These are phyloP conservation scores for Phytophthora niederhauseri DNA, from an alignment of 352 stramenopile genomes.

Conservation along the genomic window DNA sequence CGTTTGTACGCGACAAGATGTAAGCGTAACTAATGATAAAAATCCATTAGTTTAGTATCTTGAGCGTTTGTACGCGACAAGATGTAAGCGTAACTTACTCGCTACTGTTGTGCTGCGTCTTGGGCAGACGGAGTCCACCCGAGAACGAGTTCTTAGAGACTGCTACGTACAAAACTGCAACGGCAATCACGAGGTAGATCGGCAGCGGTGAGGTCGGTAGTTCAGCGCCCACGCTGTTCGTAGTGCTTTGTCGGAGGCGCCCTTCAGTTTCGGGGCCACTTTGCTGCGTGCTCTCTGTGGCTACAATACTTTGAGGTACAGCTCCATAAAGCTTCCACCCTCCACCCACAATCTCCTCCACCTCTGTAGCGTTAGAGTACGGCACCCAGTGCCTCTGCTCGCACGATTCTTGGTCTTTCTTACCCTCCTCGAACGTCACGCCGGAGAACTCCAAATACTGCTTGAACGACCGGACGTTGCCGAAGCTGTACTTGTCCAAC, in stretches of 20 bases:
- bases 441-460: conserved; percentile 63
- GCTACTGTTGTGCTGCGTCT: conserved; percentile 21
- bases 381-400: conserved; percentile 69
- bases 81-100: conserved; percentile 6
- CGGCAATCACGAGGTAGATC: conserved; percentile 51
- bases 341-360: conserved; percentile 51
- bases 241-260: conserved; percentile 20
- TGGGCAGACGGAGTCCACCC: conserved; percentile 55
- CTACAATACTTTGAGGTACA: not conserved
- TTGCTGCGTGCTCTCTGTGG: conserved; percentile 22
- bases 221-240: not conserved
- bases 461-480: conserved; percentile 51
- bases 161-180: conserved; percentile 42
- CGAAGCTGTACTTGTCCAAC: conserved; percentile 56
- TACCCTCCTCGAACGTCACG: conserved; percentile 51
- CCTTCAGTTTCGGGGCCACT: conserved; percentile 28
- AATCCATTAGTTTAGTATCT: no score
- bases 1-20: not conserved
- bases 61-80: not conserved
- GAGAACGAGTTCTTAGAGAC: conserved; percentile 65
- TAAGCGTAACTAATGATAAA: not conserved
- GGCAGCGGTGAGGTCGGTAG: conserved; percentile 35
- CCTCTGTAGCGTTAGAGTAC: conserved; percentile 45
- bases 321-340: conserved; percentile 44
- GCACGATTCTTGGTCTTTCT: conserved; percentile 61